A percentile compares a stretch with the other conserved stretches of the same genome.
These are phyloP conservation scores for Pseudocercospora fijiensis DNA, from an alignment of 2,329 filamentous ascomycete species.

Conservation along the genomic window DNA sequence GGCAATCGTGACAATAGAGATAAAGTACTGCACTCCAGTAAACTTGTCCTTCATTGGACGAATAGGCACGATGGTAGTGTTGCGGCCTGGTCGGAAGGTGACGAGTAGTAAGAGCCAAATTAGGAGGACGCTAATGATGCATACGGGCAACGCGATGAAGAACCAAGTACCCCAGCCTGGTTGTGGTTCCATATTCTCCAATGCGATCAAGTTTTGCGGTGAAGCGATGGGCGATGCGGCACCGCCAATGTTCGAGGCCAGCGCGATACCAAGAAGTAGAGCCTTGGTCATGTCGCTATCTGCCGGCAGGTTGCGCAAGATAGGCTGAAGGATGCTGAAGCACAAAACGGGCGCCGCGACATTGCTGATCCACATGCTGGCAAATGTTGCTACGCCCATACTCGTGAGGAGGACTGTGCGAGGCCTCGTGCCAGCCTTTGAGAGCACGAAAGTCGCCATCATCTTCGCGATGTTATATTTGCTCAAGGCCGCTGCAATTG, in stretches of 20 bases:
- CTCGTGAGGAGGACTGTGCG: constrained; percentile 89
- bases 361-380: constrained; percentile 99
- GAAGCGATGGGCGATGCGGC: constrained; percentile 96
- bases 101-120: constrained; percentile 87
- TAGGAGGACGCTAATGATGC: constrained; percentile 78
- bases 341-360: constrained; percentile 95
- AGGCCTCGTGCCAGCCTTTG: constrained; percentile 90
- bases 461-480: constrained; percentile 98
- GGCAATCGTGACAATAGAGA: constrained; percentile 73
- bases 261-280: constrained; percentile 88
- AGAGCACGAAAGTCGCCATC: constrained; percentile 92
- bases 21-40: constrained; percentile 88
- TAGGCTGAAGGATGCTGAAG: constrained; percentile 96
- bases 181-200: constrained; percentile 90
- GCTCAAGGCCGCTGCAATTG: constrained; percentile 87
- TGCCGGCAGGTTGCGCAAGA: constrained; percentile 85
- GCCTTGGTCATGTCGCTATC: constrained; percentile 94
- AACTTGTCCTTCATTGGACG: constrained; percentile 86
- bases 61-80: constrained; percentile 88
- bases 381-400: constrained; percentile 97
- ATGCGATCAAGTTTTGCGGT: constrained; percentile 93
- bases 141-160: constrained; percentile 90
- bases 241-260: constrained; percentile 92
- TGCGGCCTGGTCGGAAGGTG: constrained; percentile 80
- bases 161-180: constrained; percentile 97